Percentiles rank a stretch among this genome's conserved stretches.
These are phyloP conservation scores for Apophysomyces elegans DNA, from an alignment of 371 early-diverging fungal genomes.

Conservation along the genomic window DNA sequence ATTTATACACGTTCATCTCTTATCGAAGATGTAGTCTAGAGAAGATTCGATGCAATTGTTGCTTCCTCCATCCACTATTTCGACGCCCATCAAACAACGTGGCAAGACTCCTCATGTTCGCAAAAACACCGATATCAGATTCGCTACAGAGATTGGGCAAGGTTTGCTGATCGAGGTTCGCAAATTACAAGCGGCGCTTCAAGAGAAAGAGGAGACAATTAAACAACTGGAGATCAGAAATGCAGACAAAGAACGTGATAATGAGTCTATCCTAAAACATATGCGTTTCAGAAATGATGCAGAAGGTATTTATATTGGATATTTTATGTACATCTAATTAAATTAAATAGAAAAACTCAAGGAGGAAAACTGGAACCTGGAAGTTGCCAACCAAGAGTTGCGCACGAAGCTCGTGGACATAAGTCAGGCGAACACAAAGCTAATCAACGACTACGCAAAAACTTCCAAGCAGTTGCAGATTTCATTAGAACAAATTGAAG, in stretches of 20 bases:
- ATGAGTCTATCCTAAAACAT: constrained; percentile 52
- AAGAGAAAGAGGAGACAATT: constrained; percentile 55
- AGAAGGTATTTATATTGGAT: constrained; percentile 35
- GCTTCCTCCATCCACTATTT: background rate
- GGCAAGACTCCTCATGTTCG: background rate
- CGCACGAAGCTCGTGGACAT: constrained; percentile 41
- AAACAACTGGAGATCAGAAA: constrained; percentile 55
- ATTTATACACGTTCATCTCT: background rate
- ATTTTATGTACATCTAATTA: constrained; percentile 4
- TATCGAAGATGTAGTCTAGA: background rate
- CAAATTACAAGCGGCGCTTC: constrained; percentile 30
- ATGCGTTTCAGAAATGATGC: constrained; percentile 42
- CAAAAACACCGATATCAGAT: constrained; percentile 25
- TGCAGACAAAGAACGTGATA: constrained; percentile 49
- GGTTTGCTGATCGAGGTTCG: constrained; percentile 35
- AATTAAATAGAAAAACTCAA: constrained; percentile 33
- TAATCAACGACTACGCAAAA: constrained; percentile 45
- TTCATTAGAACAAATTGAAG: constrained; percentile 55
- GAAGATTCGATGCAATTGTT: background rate
- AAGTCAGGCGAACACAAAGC: constrained; percentile 43
- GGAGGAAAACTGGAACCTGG: constrained; percentile 30
- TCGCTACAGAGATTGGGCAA: constrained; percentile 38
- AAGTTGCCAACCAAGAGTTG: constrained; percentile 28
- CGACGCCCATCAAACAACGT: background rate
- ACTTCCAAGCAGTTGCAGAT: constrained; percentile 42